phyloP scores from a whole-genome alignment of 306 rosid genomes.

The Leucaena leucocephala region DNA sequence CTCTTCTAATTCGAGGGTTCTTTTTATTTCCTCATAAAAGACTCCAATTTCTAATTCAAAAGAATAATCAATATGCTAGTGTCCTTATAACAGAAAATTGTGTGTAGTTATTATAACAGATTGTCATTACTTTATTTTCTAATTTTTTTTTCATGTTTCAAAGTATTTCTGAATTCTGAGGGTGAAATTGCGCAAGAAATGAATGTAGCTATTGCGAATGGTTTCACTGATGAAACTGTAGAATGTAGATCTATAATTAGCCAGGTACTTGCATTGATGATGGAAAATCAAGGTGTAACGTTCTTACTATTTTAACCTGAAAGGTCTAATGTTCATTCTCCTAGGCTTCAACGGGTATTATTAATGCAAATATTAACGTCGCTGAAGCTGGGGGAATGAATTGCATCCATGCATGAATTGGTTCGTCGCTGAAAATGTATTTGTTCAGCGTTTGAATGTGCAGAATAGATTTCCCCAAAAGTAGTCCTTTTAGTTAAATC shows the following conservation, averaged over 20 bases:
- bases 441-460: background rate
- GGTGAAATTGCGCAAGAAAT: background rate
- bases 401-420: background rate
- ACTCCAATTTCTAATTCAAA: background rate
- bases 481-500: conserved; percentile 11
- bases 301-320: background rate
- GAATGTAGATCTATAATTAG: background rate
- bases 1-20: background rate
- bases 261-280: background rate
- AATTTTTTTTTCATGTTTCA: background rate
- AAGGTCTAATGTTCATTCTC: background rate
- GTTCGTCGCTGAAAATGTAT: too few species aligned
- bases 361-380: background rate
- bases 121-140: background rate
- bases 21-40: background rate
- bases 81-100: background rate
- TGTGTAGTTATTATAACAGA: background rate
- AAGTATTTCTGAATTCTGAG: background rate
- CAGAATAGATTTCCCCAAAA: conserved; percentile 12
- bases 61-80: background rate
- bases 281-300: background rate
- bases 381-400: background rate
- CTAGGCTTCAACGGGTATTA: background rate
- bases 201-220: background rate
- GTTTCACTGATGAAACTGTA: too few species aligned